A percentile compares a stretch with the other conserved stretches of the same genome.
Evolutionary conservation across 116 monocot genomes (phyloP).

Genomic region (Iris pallida): DNA sequence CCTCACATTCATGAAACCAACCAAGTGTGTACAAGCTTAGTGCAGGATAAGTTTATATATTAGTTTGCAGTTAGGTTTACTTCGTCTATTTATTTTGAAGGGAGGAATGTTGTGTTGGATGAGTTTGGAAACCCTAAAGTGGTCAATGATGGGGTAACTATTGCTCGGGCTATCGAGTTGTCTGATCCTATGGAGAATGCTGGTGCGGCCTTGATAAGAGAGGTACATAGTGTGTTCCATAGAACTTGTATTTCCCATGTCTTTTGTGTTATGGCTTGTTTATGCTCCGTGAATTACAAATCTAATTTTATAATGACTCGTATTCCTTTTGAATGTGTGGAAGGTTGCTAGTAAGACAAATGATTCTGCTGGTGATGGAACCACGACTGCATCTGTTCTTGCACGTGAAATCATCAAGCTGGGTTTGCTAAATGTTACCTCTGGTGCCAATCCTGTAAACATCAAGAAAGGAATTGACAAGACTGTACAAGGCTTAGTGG

Average conservation of each 20-base stretch:
- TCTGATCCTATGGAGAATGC: constrained; percentile 96
- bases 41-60: not conserved
- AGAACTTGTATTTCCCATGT: not conserved
- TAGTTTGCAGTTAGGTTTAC: not conserved
- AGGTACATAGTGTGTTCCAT: constrained; percentile 32
- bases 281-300: not conserved
- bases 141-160: constrained; percentile 96
- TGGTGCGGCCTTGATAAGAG: constrained; percentile 86
- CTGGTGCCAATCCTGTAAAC: constrained; percentile 75
- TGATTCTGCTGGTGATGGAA: constrained; percentile 81
- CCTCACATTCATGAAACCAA: too few relatives aligned
- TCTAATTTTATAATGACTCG: not conserved
- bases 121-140: constrained; percentile 90
- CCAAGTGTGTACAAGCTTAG: too few relatives aligned
- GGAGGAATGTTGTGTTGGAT: constrained; percentile 94
- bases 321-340: not conserved
- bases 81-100: constrained; percentile 19
- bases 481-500: constrained; percentile 54
- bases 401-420: constrained; percentile 80
- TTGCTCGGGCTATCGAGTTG: constrained; percentile 89
- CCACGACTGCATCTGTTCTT: constrained; percentile 78
- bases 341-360: constrained; percentile 85
- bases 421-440: constrained; percentile 61
- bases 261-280: not conserved
- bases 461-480: constrained; percentile 85